These are phyloP conservation scores for Coelomomyces lativittatus DNA, from an alignment of 371 early-diverging fungal species.

Conservation along the genomic window DNA sequence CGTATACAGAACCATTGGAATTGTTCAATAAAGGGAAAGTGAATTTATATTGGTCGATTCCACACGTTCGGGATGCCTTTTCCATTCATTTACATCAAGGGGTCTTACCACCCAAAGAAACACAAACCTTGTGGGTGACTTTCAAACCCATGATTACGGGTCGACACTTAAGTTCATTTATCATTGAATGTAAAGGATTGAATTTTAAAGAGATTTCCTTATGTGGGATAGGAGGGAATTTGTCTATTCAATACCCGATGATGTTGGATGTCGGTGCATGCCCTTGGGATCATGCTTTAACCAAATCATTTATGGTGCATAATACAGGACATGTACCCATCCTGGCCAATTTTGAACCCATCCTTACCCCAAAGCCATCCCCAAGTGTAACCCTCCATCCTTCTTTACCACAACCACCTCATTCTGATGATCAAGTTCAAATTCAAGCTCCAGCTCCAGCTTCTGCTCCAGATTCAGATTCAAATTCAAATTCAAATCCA, in stretches of 20 bases:
- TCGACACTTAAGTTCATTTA: constrained; percentile 14
- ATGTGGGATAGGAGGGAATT: constrained; percentile 24
- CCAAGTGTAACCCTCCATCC: no score
- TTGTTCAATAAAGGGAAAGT: constrained; percentile 34
- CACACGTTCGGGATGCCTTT: constrained; percentile 18
- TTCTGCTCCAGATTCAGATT: no score
- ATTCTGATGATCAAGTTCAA: no score
- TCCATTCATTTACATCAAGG: constrained; percentile 9
- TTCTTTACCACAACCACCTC: no score
- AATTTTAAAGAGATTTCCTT: constrained; percentile 38
- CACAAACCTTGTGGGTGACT: constrained; percentile 9
- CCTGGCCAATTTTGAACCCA: neutral
- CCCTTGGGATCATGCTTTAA: neutral
- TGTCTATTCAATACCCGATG: constrained; percentile 15
- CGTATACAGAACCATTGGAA: constrained; percentile 13
- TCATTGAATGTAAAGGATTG: constrained; percentile 34
- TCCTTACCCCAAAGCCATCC: no score
- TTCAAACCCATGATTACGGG: constrained; percentile 19
- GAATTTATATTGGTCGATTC: constrained; percentile 21
- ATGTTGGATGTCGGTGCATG: neutral
- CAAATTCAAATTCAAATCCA: no score
- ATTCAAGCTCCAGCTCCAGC: no score
- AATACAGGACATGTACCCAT: neutral
- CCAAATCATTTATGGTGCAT: neutral
- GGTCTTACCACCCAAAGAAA: constrained; percentile 14